Evolutionary conservation across 2,329 filamentous ascomycete species (phyloP).

Genomic region (Fusarium mangiferae): DNA sequence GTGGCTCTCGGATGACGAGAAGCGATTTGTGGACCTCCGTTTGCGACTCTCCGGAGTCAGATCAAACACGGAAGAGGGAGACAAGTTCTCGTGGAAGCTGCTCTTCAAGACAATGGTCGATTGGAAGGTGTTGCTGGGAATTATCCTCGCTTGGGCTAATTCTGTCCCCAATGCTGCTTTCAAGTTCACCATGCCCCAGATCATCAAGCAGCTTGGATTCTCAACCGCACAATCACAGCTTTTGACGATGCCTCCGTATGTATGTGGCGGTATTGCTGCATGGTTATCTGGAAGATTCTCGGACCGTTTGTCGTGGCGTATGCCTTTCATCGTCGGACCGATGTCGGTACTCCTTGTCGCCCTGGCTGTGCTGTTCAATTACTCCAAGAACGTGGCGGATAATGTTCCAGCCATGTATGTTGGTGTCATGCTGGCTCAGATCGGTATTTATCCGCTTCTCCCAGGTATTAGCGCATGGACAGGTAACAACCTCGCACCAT

Average conservation of each 20-base stretch:
- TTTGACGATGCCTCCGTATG: conserved; percentile 50
- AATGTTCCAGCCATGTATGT: conserved; percentile 47
- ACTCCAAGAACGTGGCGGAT: conserved; percentile 48
- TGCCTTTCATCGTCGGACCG: conserved; percentile 51
- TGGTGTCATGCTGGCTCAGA: conserved; percentile 13
- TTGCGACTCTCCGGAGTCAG: conserved; percentile 43
- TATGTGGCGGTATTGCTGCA: conserved; percentile 44
- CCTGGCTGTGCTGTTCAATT: conserved; percentile 48
- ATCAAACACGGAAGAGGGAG: conserved; percentile 39
- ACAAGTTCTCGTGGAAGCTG: conserved; percentile 44
- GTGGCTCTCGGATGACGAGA: conserved; percentile 54
- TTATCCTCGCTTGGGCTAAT: conserved; percentile 50
- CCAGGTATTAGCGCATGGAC: conserved; percentile 41
- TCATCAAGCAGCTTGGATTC: conserved; percentile 54
- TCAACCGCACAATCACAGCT: conserved; percentile 44
- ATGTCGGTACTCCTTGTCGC: conserved; percentile 47
- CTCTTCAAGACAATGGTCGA: conserved; percentile 50
- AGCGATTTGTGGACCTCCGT: conserved; percentile 43
- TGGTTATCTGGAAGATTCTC: conserved; percentile 46
- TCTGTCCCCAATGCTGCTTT: conserved; percentile 37
- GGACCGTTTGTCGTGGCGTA: conserved; percentile 51
- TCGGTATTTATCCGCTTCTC: conserved; percentile 48
- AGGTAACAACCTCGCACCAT: conserved; percentile 40
- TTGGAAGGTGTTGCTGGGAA: conserved; percentile 51
- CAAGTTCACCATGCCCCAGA: conserved; percentile 48